These are phyloP conservation scores for Noccaea bulbosa DNA, from an alignment of 345 rosid genomes.

Conservation along the genomic window DNA sequence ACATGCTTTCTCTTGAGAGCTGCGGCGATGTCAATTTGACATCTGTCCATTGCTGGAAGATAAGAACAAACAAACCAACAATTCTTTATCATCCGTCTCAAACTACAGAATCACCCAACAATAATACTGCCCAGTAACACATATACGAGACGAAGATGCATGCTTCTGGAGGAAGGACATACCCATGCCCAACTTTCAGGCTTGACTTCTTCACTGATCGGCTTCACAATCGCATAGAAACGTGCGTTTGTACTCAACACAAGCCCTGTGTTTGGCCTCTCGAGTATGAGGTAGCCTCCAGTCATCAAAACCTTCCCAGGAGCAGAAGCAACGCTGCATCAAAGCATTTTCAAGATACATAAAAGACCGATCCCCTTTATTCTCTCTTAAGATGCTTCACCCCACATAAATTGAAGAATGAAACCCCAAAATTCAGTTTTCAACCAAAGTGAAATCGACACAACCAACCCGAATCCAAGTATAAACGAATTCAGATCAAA, in stretches of 20 bases:
- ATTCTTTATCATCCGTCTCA: constrained; percentile 1
- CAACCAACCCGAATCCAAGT: neutral
- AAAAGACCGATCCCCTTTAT: neutral
- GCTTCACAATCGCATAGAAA: constrained; percentile 86
- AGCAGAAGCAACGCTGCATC: constrained; percentile 86
- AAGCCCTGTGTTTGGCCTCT: constrained; percentile 93
- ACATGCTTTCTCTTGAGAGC: constrained; percentile 81
- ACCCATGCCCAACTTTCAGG: constrained; percentile 96
- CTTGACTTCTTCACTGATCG: constrained; percentile 62
- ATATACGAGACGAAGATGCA: constrained; percentile 1
- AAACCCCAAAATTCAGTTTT: neutral
- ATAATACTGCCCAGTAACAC: neutral
- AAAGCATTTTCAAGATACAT: neutral
- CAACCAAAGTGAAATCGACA: neutral
- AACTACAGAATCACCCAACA: neutral
- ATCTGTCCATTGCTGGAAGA: constrained; percentile 75
- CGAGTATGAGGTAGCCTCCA: constrained; percentile 90
- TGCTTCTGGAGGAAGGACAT: constrained; percentile 29
- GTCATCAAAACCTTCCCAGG: constrained; percentile 97
- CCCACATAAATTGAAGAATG: neutral
- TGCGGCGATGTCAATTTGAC: constrained; percentile 92
- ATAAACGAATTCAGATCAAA: neutral
- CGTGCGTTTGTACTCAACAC: constrained; percentile 94
- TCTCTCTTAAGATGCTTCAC: constrained; percentile 12
- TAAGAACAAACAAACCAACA: constrained; percentile 14